Percentiles rank a stretch among this genome's conserved stretches.
Evolutionary conservation across 2,329 filamentous ascomycete genomes (phyloP).

Genomic region (Elsinoe batatas): DNA sequence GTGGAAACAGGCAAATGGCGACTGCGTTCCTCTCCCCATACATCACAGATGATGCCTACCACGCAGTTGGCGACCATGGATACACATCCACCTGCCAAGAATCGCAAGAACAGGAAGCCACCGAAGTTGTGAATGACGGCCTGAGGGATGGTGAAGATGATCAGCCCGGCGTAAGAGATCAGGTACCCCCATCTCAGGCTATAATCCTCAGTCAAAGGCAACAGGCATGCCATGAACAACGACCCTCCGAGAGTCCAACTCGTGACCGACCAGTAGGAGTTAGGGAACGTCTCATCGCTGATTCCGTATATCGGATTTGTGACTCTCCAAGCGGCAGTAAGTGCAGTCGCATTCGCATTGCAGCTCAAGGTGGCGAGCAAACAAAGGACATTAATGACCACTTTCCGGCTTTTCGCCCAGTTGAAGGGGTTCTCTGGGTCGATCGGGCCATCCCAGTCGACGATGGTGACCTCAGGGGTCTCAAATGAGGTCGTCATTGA

Average conservation of each 20-base stretch:
- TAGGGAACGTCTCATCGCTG: constrained; percentile 29
- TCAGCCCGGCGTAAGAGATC: background rate
- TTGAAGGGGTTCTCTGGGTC: constrained; percentile 29
- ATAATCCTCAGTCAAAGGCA: constrained; percentile 31
- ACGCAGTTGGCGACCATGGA: constrained; percentile 29
- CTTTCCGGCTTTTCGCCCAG: constrained; percentile 26
- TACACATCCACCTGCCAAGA: constrained; percentile 31
- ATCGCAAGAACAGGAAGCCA: constrained; percentile 28
- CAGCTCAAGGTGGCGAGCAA: constrained; percentile 26
- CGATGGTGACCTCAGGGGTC: background rate
- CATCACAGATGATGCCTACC: constrained; percentile 28
- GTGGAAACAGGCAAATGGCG: constrained; percentile 28
- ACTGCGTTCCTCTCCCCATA: constrained; percentile 27
- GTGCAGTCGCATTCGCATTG: constrained; percentile 30
- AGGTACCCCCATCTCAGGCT: constrained; percentile 25
- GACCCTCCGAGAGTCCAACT: constrained; percentile 31
- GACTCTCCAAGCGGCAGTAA: constrained; percentile 26
- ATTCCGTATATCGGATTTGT: constrained; percentile 27
- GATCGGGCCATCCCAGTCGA: constrained; percentile 40
- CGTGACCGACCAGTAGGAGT: constrained; percentile 31
- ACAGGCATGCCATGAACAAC: constrained; percentile 27
- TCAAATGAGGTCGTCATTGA: too few relatives aligned
- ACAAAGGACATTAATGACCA: constrained; percentile 25
- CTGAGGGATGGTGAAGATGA: constrained; percentile 31
- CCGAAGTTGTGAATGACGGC: constrained; percentile 30